Evolutionary conservation across 371 early-diverging fungal species (phyloP).

Genomic region (Batrachochytrium dendrobatidis): DNA sequence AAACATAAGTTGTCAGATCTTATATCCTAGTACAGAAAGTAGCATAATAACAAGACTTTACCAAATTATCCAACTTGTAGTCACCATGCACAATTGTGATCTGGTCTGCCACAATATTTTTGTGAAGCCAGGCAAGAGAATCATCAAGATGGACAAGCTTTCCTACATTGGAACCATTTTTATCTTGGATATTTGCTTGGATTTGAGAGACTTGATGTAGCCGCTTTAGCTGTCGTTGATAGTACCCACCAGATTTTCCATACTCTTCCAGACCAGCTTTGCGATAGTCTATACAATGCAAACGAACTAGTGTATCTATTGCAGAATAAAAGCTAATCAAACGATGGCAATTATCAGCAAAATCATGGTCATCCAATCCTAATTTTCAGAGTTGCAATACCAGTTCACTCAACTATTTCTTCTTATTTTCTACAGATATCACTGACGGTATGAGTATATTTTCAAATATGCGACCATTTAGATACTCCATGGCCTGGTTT

Average conservation of each 20-base stretch:
- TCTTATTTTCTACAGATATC: neutral
- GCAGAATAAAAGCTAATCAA: slow-evolving; percentile 58
- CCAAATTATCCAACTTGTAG: slow-evolving; percentile 79
- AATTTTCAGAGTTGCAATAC: slow-evolving; percentile 1
- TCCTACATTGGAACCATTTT: slow-evolving; percentile 52
- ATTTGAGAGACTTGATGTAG: slow-evolving; percentile 55
- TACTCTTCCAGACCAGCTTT: slow-evolving; percentile 63
- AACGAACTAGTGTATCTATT: slow-evolving; percentile 64
- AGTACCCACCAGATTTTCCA: slow-evolving; percentile 64
- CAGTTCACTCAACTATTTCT: slow-evolving; percentile 9
- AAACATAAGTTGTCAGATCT: neutral
- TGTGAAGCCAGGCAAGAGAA: slow-evolving; percentile 65
- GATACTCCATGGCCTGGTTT: slow-evolving; percentile 72
- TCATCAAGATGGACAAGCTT: slow-evolving; percentile 59
- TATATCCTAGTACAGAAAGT: neutral
- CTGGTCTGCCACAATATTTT: slow-evolving; percentile 59
- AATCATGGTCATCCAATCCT: neutral
- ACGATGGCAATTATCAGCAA: too few relatives aligned
- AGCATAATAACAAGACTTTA: slow-evolving; percentile 9
- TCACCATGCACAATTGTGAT: slow-evolving; percentile 85
- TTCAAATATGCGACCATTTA: slow-evolving; percentile 75
- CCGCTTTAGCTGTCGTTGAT: slow-evolving; percentile 71
- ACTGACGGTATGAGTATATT: slow-evolving; percentile 11
- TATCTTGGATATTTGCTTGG: slow-evolving; percentile 61
- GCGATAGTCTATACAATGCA: slow-evolving; percentile 65